Evolutionary conservation across 805 yeast species (phyloP), one percentile per base, ranked within the genome.

Genomic region (Lachancea mirantina): DNA sequence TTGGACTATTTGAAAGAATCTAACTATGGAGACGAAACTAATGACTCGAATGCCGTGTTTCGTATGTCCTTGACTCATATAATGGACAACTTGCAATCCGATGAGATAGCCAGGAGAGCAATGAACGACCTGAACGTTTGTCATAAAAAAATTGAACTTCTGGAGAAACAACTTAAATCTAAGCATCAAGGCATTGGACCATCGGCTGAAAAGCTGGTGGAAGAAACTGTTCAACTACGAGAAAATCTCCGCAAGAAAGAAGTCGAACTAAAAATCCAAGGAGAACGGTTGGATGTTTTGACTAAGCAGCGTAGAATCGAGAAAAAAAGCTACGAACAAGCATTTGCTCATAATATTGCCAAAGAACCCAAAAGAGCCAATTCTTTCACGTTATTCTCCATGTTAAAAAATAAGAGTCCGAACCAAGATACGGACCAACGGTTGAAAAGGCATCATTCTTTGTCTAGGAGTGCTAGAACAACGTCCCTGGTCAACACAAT

Each of bases 51-150:
- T 29, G 66, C 77, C n/a, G 75, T 84, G 10, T 67, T 84, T 42
- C 83, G 80, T 33, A 74, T 82, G 29, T 84, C 94, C 1, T 76
- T 88, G 21, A 85, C 83, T 47, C 66, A 76, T 35, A 62, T 89
- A 28, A 66, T 75, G 38, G 77, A 84, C 26, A 70, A 82, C 17
- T 66, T 88, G 49, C 77, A 78, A 44, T 83, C 95, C 0, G 96
- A 89, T 53, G 94, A 84, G 34, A 78, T 79, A 59, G 94, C 94
- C 8, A 67, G 76, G 32, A 68, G 81, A 39, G 94, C 95, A 40
- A 68, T 64, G 85, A 72, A 34, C 66, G 77, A 22, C 68, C 69
- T 46, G 72, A 67, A 27, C 64, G 74, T 19, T 55, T 61, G 26
- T 49, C 62, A 43, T 57, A 54, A 22, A 66, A 72, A 4, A 67